phyloP scores from a whole-genome alignment of 2,329 filamentous ascomycete genomes.

The Penicillium glabrum region DNA sequence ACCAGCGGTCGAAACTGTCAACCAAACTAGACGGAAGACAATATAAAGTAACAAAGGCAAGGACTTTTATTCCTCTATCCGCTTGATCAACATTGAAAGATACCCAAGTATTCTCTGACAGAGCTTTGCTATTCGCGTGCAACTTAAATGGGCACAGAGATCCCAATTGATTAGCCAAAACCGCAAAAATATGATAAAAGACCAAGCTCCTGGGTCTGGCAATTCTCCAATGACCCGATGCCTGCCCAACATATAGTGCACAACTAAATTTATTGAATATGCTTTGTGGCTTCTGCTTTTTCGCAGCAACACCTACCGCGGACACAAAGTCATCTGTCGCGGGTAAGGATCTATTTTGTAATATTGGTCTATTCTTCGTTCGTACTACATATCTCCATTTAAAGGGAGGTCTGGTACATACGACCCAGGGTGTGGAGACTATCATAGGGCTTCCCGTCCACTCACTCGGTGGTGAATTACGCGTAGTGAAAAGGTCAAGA shows the following conservation, averaged over 20 bases:
- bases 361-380: too few species aligned
- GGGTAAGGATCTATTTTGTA: too few species aligned
- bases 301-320: slow-evolving; percentile 3
- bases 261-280: slow-evolving; percentile 8
- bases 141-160: neutral
- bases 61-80: neutral
- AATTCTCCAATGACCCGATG: slow-evolving; percentile 1
- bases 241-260: slow-evolving; percentile 9
- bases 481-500: neutral
- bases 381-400: too few species aligned
- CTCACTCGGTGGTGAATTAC: too few species aligned
- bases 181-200: slow-evolving; percentile 9
- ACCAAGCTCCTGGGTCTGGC: slow-evolving; percentile 11
- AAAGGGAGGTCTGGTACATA: too few species aligned
- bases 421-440: too few species aligned
- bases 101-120: neutral
- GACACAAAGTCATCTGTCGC: neutral
- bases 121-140: neutral
- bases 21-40: neutral
- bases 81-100: neutral
- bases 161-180: slow-evolving; percentile 5
- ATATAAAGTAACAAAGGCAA: neutral
- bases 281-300: slow-evolving; percentile 6
- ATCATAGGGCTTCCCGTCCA: too few species aligned
- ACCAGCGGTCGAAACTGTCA: neutral